Evolutionary conservation across 108 stramenopile genomes (phyloP).

Genomic region (Craspedostauros australis): DNA sequence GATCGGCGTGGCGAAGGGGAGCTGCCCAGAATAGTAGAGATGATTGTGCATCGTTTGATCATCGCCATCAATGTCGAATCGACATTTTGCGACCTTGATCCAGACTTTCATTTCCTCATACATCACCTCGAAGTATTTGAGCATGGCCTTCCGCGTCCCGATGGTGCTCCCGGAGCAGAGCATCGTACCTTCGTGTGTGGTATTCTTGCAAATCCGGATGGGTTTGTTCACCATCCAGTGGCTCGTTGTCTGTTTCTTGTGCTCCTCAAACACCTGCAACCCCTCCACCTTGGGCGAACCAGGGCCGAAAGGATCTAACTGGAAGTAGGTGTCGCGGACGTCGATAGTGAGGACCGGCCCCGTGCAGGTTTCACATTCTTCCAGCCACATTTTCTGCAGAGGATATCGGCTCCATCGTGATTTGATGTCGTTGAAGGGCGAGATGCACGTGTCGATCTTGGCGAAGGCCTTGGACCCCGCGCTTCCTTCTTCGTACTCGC

Average conservation of each 20-base stretch:
- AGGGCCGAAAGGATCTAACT: conserved; percentile 63
- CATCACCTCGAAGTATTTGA: conserved; percentile 60
- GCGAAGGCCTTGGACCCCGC: too few relatives aligned
- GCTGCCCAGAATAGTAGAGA: conserved; percentile 54
- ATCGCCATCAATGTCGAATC: conserved; percentile 41
- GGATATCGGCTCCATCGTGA: conserved; percentile 62
- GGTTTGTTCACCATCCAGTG: conserved; percentile 57
- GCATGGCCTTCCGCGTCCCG: conserved; percentile 63
- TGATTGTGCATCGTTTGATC: conserved; percentile 81
- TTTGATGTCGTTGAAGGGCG: conserved; percentile 43
- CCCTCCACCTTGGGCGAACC: conserved; percentile 40
- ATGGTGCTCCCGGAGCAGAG: conserved; percentile 69
- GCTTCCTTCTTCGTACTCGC: too few relatives aligned
- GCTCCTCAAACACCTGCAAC: conserved; percentile 59
- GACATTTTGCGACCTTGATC: conserved; percentile 44
- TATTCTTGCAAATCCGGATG: conserved; percentile 31
- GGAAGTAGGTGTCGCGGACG: conserved; percentile 61
- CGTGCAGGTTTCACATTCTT: conserved; percentile 58
- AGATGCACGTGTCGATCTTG: conserved; percentile 36
- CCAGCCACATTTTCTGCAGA: conserved; percentile 46
- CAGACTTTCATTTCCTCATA: conserved; percentile 58
- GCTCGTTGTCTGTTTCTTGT: conserved; percentile 39
- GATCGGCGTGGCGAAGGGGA: conserved; percentile 35
- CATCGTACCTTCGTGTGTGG: conserved; percentile 35
- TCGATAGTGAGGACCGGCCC: conserved; percentile 66